Conservation (phyloP, 2,329 filamentous ascomycete genomes). For the Helotiales sp. region DNA sequence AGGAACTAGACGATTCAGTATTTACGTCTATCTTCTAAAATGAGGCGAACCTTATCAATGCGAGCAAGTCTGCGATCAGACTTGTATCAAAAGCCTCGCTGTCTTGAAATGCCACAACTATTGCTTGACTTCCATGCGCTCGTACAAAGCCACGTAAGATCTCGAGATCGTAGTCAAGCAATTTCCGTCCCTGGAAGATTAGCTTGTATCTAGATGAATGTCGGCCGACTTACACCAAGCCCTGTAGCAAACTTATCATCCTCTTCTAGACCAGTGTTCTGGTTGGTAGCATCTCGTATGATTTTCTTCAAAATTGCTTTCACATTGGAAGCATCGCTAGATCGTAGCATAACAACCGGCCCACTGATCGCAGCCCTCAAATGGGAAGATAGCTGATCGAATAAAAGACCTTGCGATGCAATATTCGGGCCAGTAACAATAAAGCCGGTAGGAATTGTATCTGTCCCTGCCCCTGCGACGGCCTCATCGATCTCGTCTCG, state of each 20-base stretch:
- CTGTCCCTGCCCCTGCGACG: constrained; percentile 19
- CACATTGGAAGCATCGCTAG: constrained; percentile 70
- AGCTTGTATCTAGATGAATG: constrained; percentile 3
- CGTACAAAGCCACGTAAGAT: constrained; percentile 62
- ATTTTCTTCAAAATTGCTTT: constrained; percentile 73
- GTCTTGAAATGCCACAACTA: constrained; percentile 76
- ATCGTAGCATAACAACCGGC: constrained; percentile 66
- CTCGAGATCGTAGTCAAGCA: constrained; percentile 78
- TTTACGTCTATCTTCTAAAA: background rate
- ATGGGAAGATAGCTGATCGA: constrained; percentile 64
- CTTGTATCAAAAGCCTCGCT: constrained; percentile 77
- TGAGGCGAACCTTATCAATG: constrained; percentile 61
- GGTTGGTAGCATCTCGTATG: constrained; percentile 64
- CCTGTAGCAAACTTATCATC: constrained; percentile 49
- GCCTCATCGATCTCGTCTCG: constrained; percentile 26
- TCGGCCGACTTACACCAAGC: constrained; percentile 46
- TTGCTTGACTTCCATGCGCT: constrained; percentile 52
- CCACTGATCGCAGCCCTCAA: constrained; percentile 49
- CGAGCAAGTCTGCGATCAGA: constrained; percentile 70
- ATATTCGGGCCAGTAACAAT: constrained; percentile 79
- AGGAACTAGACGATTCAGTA: constrained; percentile 46
- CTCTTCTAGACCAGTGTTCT: constrained; percentile 48
- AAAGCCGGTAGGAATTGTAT: constrained; percentile 60
- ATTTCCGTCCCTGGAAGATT: constrained; percentile 54
- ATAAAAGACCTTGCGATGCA: constrained; percentile 72